A percentile compares a stretch with the other conserved stretches of the same genome.
phyloP scores from a whole-genome alignment of 1,284 basidiomycete species.

The Naganishia liquefaciens region DNA sequence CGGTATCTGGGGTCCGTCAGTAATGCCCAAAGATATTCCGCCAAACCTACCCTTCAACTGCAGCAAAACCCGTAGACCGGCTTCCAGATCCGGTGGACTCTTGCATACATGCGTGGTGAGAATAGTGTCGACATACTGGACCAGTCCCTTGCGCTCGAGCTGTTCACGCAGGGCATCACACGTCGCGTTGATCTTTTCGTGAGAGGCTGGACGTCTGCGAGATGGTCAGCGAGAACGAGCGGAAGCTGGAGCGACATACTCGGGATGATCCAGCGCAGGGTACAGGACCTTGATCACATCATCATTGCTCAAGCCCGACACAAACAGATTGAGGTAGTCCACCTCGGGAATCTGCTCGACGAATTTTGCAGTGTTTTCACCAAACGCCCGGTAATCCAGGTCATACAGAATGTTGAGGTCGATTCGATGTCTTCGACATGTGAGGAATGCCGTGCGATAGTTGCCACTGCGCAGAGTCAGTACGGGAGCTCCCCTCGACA shows the following conservation, averaged over 20 bases:
- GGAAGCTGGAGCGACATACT: neutral
- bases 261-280: slow-evolving; percentile 7
- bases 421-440: slow-evolving; percentile 89
- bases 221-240: neutral
- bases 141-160: slow-evolving; percentile 70
- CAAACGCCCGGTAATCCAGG: slow-evolving; percentile 70
- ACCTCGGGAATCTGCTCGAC: slow-evolving; percentile 83
- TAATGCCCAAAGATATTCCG: neutral
- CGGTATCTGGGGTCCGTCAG: slow-evolving; percentile 15
- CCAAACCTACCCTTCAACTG: slow-evolving; percentile 66
- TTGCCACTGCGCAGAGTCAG: slow-evolving; percentile 36
- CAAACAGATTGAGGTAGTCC: slow-evolving; percentile 90
- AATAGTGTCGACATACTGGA: slow-evolving; percentile 84
- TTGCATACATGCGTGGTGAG: slow-evolving; percentile 92
- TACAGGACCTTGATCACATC: slow-evolving; percentile 24
- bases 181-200: slow-evolving; percentile 64
- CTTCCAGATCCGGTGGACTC: slow-evolving; percentile 85
- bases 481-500: neutral
- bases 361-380: slow-evolving; percentile 65
- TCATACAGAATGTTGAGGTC: slow-evolving; percentile 87
- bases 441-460: slow-evolving; percentile 82
- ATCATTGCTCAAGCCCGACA: slow-evolving; percentile 66
- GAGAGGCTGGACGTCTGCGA: neutral
- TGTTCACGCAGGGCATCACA: slow-evolving; percentile 77
- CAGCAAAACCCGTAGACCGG: slow-evolving; percentile 75